Conservation (phyloP, 495 filamentous ascomycete genomes). For the Lindgomyces ingoldianus region DNA sequence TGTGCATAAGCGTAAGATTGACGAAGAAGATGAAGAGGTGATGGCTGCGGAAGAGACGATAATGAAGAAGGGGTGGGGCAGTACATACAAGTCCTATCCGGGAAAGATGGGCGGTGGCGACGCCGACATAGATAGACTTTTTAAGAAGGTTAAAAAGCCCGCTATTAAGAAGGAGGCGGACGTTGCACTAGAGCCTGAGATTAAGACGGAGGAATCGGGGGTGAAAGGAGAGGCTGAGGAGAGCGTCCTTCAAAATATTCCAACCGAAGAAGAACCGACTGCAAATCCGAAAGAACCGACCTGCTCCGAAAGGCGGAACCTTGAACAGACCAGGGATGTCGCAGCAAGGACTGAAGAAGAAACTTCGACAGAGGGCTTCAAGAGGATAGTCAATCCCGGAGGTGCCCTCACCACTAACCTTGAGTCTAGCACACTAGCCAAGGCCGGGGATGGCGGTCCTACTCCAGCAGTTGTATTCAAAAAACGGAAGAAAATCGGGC, state of each 20-base stretch:
- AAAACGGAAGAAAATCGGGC: slow-evolving; percentile 34
- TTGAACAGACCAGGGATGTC: neutral
- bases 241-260: slow-evolving; percentile 13
- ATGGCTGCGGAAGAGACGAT: slow-evolving; percentile 61
- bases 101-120: slow-evolving; percentile 50
- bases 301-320: neutral
- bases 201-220: slow-evolving; percentile 42
- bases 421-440: neutral
- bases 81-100: slow-evolving; percentile 65
- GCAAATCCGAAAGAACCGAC: neutral
- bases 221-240: slow-evolving; percentile 11
- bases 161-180: slow-evolving; percentile 40
- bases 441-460: slow-evolving; percentile 8
- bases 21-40: slow-evolving; percentile 64
- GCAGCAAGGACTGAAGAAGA: slow-evolving; percentile 4
- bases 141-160: slow-evolving; percentile 49
- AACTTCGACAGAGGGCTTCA: neutral
- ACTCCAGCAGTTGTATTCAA: slow-evolving; percentile 33
- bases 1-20: slow-evolving; percentile 67
- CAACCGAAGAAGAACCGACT: slow-evolving; percentile 11
- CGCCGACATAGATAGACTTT: slow-evolving; percentile 69
- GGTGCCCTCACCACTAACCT: neutral
- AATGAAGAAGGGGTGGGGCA: slow-evolving; percentile 73
- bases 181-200: slow-evolving; percentile 48
- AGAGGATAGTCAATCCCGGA: neutral